Conservation (phyloP, 257 asterid genomes). For the Primulina tabacum region DNA sequence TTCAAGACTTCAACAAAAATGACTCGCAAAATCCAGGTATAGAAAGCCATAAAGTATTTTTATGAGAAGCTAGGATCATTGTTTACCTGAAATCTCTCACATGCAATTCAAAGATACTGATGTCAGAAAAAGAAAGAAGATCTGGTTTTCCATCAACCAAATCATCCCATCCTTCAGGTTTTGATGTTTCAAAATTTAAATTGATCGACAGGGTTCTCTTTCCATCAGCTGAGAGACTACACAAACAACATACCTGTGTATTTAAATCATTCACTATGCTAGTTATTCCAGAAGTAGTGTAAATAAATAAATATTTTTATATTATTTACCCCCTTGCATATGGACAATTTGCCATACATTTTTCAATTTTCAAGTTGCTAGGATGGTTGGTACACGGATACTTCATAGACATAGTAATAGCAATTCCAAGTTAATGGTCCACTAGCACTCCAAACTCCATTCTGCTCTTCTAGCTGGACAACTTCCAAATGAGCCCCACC, state of each 20-base stretch:
- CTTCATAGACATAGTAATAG: conserved; percentile 88
- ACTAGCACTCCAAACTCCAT: conserved; percentile 78
- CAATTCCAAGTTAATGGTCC: conserved; percentile 87
- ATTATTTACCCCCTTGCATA: conserved; percentile 81
- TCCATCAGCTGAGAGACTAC: conserved; percentile 85
- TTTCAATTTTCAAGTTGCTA: conserved; percentile 70
- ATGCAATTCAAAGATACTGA: conserved; percentile 91
- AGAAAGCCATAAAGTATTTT: conserved; percentile 16
- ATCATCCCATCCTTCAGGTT: conserved; percentile 86
- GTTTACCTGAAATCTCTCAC: conserved; percentile 94
- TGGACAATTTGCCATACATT: conserved; percentile 82
- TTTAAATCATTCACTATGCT: conserved; percentile 19
- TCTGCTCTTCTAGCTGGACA: conserved; percentile 62
- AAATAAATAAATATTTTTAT: conserved; percentile 18
- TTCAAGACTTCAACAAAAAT: conserved; percentile 10
- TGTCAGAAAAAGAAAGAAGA: conserved; percentile 67
- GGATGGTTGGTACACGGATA: conserved; percentile 88
- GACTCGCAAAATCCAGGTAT: conserved; percentile 4
- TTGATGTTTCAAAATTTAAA: conserved; percentile 66
- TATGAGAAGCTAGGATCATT: conserved; percentile 8
- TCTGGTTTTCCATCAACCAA: conserved; percentile 69
- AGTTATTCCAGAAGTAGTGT: neutral
- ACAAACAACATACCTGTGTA: conserved; percentile 24
- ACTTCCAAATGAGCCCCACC: conserved; percentile 50
- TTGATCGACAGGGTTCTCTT: conserved; percentile 61